Conservation (phyloP, 805 yeast species). For the Hanseniaspora thailandica region DNA sequence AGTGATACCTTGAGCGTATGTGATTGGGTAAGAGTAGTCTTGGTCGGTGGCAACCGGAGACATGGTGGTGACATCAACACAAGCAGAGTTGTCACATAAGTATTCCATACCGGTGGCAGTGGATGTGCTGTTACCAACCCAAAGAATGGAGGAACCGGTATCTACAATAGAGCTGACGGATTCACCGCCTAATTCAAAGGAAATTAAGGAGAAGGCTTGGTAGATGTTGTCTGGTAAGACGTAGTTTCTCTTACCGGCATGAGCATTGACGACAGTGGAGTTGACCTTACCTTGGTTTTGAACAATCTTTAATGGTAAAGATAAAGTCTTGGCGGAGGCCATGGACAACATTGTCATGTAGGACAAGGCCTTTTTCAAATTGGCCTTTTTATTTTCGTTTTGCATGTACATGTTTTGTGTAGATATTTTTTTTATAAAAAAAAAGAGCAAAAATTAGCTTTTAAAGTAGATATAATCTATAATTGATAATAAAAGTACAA, state of each 20-base stretch:
- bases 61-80: background rate
- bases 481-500: background rate
- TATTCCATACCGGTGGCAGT: background rate
- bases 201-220: constrained; percentile 10
- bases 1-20: constrained; percentile 11
- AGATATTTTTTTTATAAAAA: background rate
- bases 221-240: background rate
- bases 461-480: background rate
- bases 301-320: constrained; percentile 6
- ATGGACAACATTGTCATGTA: background rate
- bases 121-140: constrained; percentile 9
- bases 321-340: constrained; percentile 4
- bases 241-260: background rate
- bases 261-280: background rate
- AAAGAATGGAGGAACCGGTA: constrained; percentile 13
- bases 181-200: constrained; percentile 11
- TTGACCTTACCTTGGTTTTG: background rate
- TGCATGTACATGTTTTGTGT: background rate
- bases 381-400: background rate
- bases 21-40: background rate
- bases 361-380: background rate
- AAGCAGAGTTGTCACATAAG: constrained; percentile 4
- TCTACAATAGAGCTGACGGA: constrained; percentile 9
- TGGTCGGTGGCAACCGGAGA: constrained; percentile 1
- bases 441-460: background rate